phyloP scores from a whole-genome alignment of 1,139 yeast genomes.

The Zhuliangozyma parablackwelliae region DNA sequence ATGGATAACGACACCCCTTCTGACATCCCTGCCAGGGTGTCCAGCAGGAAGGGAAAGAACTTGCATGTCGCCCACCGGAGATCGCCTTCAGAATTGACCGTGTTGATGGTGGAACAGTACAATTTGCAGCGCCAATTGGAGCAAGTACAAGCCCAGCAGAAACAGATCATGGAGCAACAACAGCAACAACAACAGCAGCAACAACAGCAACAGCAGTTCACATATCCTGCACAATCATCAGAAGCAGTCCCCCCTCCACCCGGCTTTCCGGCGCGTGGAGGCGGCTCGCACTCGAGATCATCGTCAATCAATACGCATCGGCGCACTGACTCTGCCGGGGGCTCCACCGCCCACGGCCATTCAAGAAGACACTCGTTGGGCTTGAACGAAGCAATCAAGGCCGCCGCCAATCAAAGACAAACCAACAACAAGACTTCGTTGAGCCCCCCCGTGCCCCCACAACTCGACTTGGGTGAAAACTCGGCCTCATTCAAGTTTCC shows the following conservation, averaged over 20 bases:
- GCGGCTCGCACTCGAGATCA: slow-evolving; percentile 32
- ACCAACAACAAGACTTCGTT: slow-evolving; percentile 19
- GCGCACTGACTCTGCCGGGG: slow-evolving; percentile 30
- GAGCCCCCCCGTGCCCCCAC: slow-evolving; percentile 29
- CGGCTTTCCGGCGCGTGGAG: slow-evolving; percentile 12
- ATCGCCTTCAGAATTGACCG: slow-evolving; percentile 92
- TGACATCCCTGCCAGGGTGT: slow-evolving; percentile 10
- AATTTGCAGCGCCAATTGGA: slow-evolving; percentile 91
- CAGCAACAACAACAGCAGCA: slow-evolving; percentile 33
- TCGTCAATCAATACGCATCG: slow-evolving; percentile 32
- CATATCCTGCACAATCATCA: background rate
- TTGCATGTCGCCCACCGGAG: slow-evolving; percentile 91
- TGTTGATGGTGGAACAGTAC: slow-evolving; percentile 88
- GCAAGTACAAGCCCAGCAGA: slow-evolving; percentile 86
- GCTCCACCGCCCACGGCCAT: slow-evolving; percentile 51
- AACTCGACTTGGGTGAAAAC: slow-evolving; percentile 14
- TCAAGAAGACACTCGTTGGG: slow-evolving; percentile 90
- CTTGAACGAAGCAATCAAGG: slow-evolving; percentile 90
- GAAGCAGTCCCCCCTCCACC: slow-evolving; percentile 29
- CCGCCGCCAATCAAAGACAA: slow-evolving; percentile 86
- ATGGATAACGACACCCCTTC: slow-evolving; percentile 4
- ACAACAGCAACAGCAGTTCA: slow-evolving; percentile 10
- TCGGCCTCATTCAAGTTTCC: slow-evolving; percentile 35
- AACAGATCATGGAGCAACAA: slow-evolving; percentile 73
- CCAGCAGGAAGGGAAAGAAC: slow-evolving; percentile 29